Evolutionary conservation across 2,329 filamentous ascomycete species (phyloP).

Genomic region (Aotearoamyces nothofagi): DNA sequence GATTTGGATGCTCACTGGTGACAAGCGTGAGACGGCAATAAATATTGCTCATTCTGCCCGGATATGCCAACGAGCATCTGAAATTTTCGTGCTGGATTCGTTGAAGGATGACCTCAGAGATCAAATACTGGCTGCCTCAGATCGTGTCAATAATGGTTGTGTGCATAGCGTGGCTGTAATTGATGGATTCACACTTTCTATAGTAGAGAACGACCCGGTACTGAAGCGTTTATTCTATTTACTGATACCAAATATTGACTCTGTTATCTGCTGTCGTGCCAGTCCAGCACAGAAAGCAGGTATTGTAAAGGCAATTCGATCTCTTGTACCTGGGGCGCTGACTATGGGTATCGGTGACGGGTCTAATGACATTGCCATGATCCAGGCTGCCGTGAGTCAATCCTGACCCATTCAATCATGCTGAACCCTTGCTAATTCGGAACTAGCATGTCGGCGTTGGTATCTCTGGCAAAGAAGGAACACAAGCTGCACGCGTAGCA

Average conservation of each 20-base stretch:
- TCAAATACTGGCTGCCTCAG: constrained; percentile 47
- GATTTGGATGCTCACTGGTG: constrained; percentile 92
- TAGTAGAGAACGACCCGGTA: constrained; percentile 50
- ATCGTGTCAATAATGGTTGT: constrained; percentile 46
- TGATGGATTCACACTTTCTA: constrained; percentile 60
- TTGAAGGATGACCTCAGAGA: constrained; percentile 45
- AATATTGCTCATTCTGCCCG: constrained; percentile 82
- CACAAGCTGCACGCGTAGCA: constrained; percentile 75
- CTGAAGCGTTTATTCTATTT: constrained; percentile 53
- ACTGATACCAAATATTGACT: constrained; percentile 63
- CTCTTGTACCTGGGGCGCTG: constrained; percentile 52
- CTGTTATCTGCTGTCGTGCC: constrained; percentile 88
- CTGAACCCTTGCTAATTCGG: no score
- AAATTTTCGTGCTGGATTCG: constrained; percentile 60
- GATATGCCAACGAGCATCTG: constrained; percentile 56
- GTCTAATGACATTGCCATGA: constrained; percentile 89
- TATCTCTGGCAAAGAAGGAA: constrained; percentile 77
- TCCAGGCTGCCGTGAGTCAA: constrained; percentile 72
- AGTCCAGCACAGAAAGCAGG: constrained; percentile 85
- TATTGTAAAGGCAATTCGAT: constrained; percentile 64
- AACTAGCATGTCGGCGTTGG: constrained; percentile 81
- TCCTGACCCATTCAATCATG: no score
- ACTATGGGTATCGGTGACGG: constrained; percentile 86
- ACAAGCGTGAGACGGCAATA: constrained; percentile 84
- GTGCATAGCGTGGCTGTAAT: constrained; percentile 72